Evolutionary conservation across 1,284 basidiomycete genomes (phyloP).

Genomic region (Puccinia novopanici): DNA sequence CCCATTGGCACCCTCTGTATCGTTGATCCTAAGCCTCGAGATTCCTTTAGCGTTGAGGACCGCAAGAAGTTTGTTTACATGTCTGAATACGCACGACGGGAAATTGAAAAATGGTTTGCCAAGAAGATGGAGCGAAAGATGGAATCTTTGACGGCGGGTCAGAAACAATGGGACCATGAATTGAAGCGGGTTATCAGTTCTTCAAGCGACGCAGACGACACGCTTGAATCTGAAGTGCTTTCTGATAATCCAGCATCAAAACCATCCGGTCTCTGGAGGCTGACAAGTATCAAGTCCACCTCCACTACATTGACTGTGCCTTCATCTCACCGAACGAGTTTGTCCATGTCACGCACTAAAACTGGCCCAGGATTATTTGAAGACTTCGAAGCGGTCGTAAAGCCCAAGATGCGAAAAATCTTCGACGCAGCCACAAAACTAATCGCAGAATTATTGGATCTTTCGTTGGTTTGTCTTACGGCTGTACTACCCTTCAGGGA

Average conservation of each 20-base stretch:
- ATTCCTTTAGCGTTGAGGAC: constrained; percentile 54
- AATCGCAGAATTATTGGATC: constrained; percentile 54
- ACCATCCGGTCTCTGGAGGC: neutral
- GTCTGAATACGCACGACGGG: constrained; percentile 52
- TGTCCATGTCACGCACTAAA: neutral
- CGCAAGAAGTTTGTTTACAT: constrained; percentile 54
- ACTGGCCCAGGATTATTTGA: constrained; percentile 39
- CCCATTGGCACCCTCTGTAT: constrained; percentile 57
- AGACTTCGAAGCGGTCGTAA: constrained; percentile 3
- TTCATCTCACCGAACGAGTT: neutral
- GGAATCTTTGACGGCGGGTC: neutral
- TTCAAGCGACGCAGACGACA: neutral
- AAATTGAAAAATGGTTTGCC: constrained; percentile 53
- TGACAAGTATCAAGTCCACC: neutral
- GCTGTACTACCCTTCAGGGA: constrained; percentile 32
- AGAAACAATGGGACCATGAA: constrained; percentile 17
- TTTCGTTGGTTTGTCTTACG: constrained; percentile 55
- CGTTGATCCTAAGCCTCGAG: constrained; percentile 54
- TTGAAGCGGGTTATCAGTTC: neutral
- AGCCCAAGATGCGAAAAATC: constrained; percentile 54
- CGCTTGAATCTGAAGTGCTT: constrained; percentile 14
- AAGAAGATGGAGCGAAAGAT: constrained; percentile 42
- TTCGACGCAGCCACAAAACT: constrained; percentile 55
- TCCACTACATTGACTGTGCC: constrained; percentile 26
- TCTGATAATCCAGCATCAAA: constrained; percentile 18